These are phyloP conservation scores for Plasmodium blacklocki DNA, from an alignment of 169 alveolate species.

Conservation along the genomic window DNA sequence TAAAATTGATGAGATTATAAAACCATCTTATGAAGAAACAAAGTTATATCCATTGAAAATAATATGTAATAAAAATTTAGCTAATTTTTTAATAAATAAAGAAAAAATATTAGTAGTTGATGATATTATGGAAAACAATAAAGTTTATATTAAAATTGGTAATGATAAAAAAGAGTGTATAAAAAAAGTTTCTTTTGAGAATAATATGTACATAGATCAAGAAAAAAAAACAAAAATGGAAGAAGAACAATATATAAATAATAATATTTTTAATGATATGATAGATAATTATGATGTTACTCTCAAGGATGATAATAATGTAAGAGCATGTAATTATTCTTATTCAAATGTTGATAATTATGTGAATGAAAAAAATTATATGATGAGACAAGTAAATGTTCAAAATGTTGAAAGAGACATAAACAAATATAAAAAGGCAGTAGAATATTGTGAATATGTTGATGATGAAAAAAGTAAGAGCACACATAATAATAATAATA, in stretches of 20 bases:
- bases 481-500: background rate
- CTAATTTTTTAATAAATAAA: slow-evolving; percentile 24
- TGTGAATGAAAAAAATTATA: too few species aligned
- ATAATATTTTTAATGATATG: background rate
- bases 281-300: background rate
- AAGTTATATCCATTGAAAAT: slow-evolving; percentile 66
- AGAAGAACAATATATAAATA: background rate
- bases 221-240: background rate
- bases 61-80: slow-evolving; percentile 61
- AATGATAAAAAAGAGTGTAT: background rate
- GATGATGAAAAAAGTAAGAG: background rate
- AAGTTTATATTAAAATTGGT: slow-evolving; percentile 17
- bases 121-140: slow-evolving; percentile 16
- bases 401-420: background rate
- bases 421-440: background rate
- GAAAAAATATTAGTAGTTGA: slow-evolving; percentile 22
- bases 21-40: slow-evolving; percentile 50
- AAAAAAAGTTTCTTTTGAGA: too few species aligned
- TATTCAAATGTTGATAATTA: too few species aligned
- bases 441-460: slow-evolving; percentile 4
- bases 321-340: background rate
- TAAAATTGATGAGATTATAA: slow-evolving; percentile 28
- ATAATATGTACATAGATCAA: too few species aligned
- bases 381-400: too few species aligned
- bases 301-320: background rate